Percentiles rank a stretch among this genome's conserved stretches.
Evolutionary conservation across 208 protist species (phyloP).

Genomic region (Phytomonas francai): DNA sequence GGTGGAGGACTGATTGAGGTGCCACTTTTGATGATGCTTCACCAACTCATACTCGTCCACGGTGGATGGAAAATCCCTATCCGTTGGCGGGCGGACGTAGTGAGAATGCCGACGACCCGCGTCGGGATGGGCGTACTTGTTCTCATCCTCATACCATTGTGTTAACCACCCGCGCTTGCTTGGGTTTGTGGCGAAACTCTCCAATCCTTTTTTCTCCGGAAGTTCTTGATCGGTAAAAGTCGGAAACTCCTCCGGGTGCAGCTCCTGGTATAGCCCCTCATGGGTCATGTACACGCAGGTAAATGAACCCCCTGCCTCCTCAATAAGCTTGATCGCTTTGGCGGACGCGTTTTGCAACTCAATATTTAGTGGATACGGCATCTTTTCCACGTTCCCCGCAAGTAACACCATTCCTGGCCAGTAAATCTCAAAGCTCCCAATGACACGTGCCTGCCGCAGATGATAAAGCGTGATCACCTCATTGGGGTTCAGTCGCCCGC

Average conservation of each 20-base stretch:
- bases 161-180: constrained; percentile 75
- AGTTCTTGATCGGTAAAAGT: constrained; percentile 77
- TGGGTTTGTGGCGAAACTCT: constrained; percentile 64
- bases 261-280: constrained; percentile 84
- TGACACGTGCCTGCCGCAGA: constrained; percentile 58
- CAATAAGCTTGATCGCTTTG: constrained; percentile 72
- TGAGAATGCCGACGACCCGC: constrained; percentile 70
- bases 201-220: constrained; percentile 70
- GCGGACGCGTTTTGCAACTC: constrained; percentile 85
- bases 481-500: constrained; percentile 79
- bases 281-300: constrained; percentile 85
- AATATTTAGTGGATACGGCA: constrained; percentile 81
- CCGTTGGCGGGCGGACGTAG: constrained; percentile 68
- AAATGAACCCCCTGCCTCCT: constrained; percentile 83
- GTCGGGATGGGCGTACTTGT: constrained; percentile 80
- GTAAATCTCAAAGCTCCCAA: constrained; percentile 65
- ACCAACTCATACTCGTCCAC: constrained; percentile 84
- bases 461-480: constrained; percentile 86
- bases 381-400: constrained; percentile 41
- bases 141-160: constrained; percentile 85
- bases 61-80: constrained; percentile 81
- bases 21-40: constrained; percentile 92
- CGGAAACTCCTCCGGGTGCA: constrained; percentile 83
- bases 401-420: constrained; percentile 86
- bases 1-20: constrained; percentile 82